Evolutionary conservation across 2,329 filamentous ascomycete species (phyloP).

Genomic region (Botryotinia calthae): DNA sequence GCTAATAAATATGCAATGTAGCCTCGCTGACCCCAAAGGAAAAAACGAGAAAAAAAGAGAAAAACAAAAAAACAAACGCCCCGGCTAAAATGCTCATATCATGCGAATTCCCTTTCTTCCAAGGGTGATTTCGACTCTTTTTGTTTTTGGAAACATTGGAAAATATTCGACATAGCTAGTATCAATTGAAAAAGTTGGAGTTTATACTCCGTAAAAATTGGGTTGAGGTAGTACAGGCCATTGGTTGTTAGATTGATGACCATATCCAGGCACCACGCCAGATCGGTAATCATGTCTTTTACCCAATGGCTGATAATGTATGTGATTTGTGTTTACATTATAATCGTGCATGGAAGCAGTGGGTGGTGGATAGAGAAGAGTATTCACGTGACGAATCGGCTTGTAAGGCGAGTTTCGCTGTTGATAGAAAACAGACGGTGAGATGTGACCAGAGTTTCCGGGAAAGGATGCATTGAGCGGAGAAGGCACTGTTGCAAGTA

Average conservation of each 20-base stretch:
- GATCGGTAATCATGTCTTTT: slow-evolving; percentile 65
- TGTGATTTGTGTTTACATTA: slow-evolving; percentile 61
- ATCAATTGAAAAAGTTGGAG: not conserved
- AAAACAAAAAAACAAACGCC: slow-evolving; percentile 5
- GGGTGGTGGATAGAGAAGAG: slow-evolving; percentile 83
- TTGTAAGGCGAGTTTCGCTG: slow-evolving; percentile 91
- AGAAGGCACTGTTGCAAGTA: slow-evolving; percentile 40
- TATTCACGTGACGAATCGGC: slow-evolving; percentile 84
- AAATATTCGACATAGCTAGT: not conserved
- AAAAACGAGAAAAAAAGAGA: not conserved
- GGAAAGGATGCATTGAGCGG: slow-evolving; percentile 39
- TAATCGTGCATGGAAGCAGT: slow-evolving; percentile 76
- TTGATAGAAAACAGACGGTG: slow-evolving; percentile 82
- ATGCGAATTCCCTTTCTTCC: slow-evolving; percentile 11
- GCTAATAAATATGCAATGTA: not conserved
- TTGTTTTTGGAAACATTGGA: not conserved
- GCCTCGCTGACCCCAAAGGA: not conserved
- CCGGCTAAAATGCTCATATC: not conserved
- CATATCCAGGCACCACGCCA: slow-evolving; percentile 66
- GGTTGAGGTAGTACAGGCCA: slow-evolving; percentile 39
- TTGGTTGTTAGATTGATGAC: slow-evolving; percentile 28
- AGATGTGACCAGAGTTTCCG: slow-evolving; percentile 54
- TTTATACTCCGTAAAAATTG: slow-evolving; percentile 33
- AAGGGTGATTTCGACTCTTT: slow-evolving; percentile 2
- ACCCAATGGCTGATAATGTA: slow-evolving; percentile 79